Base-by-base conservation (phyloP, 2,329 filamentous ascomycete species). In the Blastomyces silverae region DNA sequence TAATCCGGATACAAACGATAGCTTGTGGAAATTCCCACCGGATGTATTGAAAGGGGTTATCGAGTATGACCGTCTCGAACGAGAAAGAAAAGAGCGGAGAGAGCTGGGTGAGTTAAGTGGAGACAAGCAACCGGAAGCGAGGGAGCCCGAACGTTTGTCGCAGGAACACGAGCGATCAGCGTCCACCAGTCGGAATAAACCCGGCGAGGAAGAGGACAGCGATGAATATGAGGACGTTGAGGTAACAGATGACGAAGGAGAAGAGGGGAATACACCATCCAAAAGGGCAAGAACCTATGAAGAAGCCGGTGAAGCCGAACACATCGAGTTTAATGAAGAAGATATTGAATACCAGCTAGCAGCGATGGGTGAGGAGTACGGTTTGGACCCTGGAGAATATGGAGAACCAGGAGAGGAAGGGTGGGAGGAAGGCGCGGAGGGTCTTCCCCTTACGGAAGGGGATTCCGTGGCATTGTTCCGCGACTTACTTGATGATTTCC, bases 331-430 rank as follows among this genome's bases (percentile, higher is more conserved):
- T 71, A 90, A 89, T 64, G 94, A 97, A 75, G 93, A 92, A 63
- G 94, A 99, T 72, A 95, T 99, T 70, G 92, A 91, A 46, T 92
- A 88, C 73, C 94, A 99, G 73, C 82, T 99, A 15, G 90, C 90
- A 63, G 88, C 90, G 34, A 96, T 97, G 90, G 91, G 89, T 63
- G 84, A 89, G 69, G 88, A 91, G n/a, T 92, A 92, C 70, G 90
- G 87, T 0, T 81, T 92, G 39, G 90, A 91, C 50, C 86, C 86
- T 0, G 90, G 87, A 61, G 89, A 92, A 71, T 91, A 91, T 72
- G 89, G 88, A 65, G 87, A 88, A 66, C 73, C 72, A 0, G 86
- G 83, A 11, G 77, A 79, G 50, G 80, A 79, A 17, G 78, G 77
- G 39, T 67, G 80, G 79, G 69, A 84, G 7, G 80, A 83, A 34